Conservation (phyloP, 2,329 filamentous ascomycete species). For the Aspergillus flavus region DNA sequence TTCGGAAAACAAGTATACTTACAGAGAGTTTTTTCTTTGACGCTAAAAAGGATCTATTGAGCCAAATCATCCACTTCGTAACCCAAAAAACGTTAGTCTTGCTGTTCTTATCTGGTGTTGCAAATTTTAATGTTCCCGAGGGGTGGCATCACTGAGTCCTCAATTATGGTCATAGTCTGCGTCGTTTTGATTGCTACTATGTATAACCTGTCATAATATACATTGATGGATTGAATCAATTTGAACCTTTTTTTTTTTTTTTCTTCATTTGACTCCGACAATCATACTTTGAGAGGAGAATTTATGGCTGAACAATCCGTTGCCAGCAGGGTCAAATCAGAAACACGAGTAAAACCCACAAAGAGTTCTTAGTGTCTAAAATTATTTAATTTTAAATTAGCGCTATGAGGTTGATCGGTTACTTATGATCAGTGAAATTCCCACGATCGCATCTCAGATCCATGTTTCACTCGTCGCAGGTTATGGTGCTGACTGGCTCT, state of each 20-base stretch:
- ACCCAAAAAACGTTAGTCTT: neutral
- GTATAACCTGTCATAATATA: neutral
- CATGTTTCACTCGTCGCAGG: slow-evolving; percentile 6
- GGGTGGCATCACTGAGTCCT: neutral
- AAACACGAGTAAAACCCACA: neutral
- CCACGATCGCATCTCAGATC: slow-evolving; percentile 11
- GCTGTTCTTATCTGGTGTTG: neutral
- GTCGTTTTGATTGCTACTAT: neutral
- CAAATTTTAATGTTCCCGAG: neutral
- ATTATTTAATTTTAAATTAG: slow-evolving; percentile 2
- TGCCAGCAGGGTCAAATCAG: neutral
- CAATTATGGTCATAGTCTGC: too few species aligned
- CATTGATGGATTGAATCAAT: neutral
- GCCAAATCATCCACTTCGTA: slow-evolving; percentile 5
- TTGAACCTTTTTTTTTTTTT: neutral
- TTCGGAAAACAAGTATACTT: neutral
- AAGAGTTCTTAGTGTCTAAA: neutral
- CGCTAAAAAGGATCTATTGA: slow-evolving; percentile 2
- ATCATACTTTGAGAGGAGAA: neutral
- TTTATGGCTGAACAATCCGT: neutral
- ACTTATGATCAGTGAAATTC: slow-evolving; percentile 11
- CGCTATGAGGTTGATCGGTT: neutral
- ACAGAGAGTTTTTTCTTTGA: neutral
- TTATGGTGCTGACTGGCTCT: slow-evolving; percentile 11
- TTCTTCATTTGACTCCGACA: neutral